Evolutionary conservation across 768 basidiomycete species (phyloP).

Genomic region (Amanita thiersii): DNA sequence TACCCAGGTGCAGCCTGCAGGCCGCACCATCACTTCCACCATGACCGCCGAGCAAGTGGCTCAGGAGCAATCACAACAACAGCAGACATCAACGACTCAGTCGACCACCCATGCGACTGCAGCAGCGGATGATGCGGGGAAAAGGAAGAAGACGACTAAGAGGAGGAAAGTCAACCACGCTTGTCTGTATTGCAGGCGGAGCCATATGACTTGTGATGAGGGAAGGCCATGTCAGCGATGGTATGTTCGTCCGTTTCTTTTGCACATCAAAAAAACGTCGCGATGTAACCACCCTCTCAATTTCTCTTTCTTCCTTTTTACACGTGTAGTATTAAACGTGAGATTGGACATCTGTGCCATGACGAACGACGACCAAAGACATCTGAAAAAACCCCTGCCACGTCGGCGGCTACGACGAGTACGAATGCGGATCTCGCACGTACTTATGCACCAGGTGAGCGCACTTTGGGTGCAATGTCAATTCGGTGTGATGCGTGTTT

Average conservation of each 20-base stretch:
- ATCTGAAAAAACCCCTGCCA: conserved; percentile 35
- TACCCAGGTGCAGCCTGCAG: no score
- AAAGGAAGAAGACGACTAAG: conserved; percentile 50
- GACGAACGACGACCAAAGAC: conserved; percentile 67
- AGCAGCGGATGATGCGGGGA: conserved; percentile 27
- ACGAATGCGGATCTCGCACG: conserved; percentile 23
- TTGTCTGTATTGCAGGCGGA: conserved; percentile 86
- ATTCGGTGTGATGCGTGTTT: no score
- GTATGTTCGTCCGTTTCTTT: conserved; percentile 42
- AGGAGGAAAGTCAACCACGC: conserved; percentile 88
- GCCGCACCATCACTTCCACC: no score
- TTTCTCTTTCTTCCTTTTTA: conserved; percentile 10
- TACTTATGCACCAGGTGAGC: conserved; percentile 39
- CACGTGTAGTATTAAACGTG: conserved; percentile 76
- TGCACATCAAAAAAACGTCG: no score
- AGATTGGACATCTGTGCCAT: conserved; percentile 91
- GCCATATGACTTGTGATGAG: conserved; percentile 91
- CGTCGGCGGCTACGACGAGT: conserved; percentile 16
- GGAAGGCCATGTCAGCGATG: conserved; percentile 89
- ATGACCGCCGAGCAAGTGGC: no score
- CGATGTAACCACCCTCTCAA: conserved; percentile 7
- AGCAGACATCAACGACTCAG: background rate
- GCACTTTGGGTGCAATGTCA: no score
- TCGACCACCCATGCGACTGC: conserved; percentile 2
- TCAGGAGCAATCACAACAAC: no score